Percentiles rank a stretch among this genome's conserved stretches.
phyloP scores from a whole-genome alignment of 139 green algal genomes.

The Eudorina sp. region DNA sequence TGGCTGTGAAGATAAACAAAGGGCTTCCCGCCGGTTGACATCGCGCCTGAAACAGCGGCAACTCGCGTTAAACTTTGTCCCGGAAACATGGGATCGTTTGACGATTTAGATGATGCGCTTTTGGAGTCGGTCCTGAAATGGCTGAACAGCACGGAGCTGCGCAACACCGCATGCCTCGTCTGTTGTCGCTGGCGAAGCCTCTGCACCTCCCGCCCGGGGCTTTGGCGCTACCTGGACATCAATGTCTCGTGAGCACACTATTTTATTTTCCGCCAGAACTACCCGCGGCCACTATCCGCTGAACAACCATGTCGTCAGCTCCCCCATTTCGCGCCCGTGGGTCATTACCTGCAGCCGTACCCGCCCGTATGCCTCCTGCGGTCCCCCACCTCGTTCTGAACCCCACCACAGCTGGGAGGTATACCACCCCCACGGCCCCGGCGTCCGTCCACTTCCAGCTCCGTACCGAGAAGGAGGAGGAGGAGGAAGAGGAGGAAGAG shows the following conservation, averaged over 20 bases:
- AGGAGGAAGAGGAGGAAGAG: no score
- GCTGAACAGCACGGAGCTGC: not conserved
- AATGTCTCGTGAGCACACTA: constrained; percentile 12
- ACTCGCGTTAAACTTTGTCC: not conserved
- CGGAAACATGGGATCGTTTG: not conserved
- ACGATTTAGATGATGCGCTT: constrained; percentile 20
- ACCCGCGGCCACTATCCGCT: no score
- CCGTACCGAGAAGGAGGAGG: no score
- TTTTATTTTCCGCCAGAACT: no score
- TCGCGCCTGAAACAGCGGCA: no score
- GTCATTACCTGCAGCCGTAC: no score
- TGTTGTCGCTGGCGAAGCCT: not conserved
- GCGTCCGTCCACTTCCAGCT: not conserved
- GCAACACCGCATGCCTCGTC: not conserved
- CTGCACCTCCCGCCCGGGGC: not conserved
- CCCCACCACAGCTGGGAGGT: not conserved
- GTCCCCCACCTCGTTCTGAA: no score
- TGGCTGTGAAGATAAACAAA: not conserved
- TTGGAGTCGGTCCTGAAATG: not conserved
- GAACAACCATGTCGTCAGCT: no score
- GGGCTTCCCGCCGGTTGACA: not conserved
- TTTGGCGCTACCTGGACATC: constrained; percentile 5
- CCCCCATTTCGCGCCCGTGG: no score
- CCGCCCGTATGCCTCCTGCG: no score
- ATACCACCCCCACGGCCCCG: constrained; percentile 2